These are phyloP conservation scores for Zalerion maritima DNA, from an alignment of 495 filamentous ascomycete species.

Conservation along the genomic window DNA sequence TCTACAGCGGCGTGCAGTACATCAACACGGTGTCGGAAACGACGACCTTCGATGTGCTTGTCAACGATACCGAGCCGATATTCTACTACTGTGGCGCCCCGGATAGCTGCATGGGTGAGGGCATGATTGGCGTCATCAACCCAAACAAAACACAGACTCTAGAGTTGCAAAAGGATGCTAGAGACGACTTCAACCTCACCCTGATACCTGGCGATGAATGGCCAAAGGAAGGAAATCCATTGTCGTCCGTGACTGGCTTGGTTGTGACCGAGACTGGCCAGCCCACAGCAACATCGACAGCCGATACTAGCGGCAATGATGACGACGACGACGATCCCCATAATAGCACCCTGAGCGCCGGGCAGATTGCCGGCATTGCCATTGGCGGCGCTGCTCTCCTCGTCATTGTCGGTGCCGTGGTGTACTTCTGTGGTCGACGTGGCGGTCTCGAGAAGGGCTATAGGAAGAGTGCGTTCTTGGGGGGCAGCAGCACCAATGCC, in stretches of 20 bases:
- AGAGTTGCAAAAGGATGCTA: conserved; percentile 15
- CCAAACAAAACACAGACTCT: conserved; percentile 18
- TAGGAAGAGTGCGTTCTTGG: no score
- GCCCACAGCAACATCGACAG: conserved; percentile 5
- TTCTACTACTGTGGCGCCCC: conserved; percentile 48
- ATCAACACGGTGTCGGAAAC: conserved; percentile 20
- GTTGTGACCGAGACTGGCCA: conserved; percentile 2
- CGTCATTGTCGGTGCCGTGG: conserved; percentile 17
- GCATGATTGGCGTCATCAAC: conserved; percentile 38
- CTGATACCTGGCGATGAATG: conserved; percentile 24
- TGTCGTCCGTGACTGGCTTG: not conserved
- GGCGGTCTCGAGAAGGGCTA: conserved; percentile 14
- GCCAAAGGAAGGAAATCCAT: conserved; percentile 14
- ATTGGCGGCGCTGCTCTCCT: conserved; percentile 28
- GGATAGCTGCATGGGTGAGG: conserved; percentile 19
- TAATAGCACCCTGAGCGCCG: conserved; percentile 12
- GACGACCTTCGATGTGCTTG: conserved; percentile 29
- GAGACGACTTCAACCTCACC: conserved; percentile 15
- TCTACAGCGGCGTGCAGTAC: conserved; percentile 29
- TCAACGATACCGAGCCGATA: conserved; percentile 44
- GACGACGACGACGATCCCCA: conserved; percentile 1
- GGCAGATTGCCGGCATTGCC: conserved; percentile 33
- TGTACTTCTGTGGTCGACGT: conserved; percentile 31
- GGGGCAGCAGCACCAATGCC: no score
- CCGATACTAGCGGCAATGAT: conserved; percentile 2